These are phyloP conservation scores for Fusarium protoensiforme DNA, from an alignment of 2,329 filamentous ascomycete genomes.

Conservation along the genomic window DNA sequence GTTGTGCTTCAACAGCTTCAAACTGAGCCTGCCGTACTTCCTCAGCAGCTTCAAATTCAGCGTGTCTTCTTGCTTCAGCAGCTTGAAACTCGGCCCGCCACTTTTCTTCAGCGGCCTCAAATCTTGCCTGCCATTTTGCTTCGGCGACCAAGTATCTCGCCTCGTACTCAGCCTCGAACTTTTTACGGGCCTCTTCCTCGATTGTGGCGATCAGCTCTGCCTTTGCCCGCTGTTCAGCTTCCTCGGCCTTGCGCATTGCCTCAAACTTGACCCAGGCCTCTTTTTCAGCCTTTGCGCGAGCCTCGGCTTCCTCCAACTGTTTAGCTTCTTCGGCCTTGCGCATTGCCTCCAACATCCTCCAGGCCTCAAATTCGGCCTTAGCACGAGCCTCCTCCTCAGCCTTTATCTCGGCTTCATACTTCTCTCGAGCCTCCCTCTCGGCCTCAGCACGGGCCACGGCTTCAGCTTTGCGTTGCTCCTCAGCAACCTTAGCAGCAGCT, in stretches of 20 bases:
- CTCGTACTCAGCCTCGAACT: neutral
- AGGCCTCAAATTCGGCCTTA: too few relatives aligned
- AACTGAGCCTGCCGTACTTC: neutral
- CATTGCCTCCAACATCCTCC: too few relatives aligned
- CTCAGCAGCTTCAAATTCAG: neutral
- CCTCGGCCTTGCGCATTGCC: neutral
- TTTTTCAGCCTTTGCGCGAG: neutral
- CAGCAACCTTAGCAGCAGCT: slow-evolving; percentile 54
- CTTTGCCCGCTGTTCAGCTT: neutral
- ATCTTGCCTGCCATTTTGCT: neutral
- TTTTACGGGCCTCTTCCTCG: neutral
- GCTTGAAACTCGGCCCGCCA: neutral
- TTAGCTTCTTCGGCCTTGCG: neutral
- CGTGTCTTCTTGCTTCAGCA: neutral
- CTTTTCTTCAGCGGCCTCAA: neutral
- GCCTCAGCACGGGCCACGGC: neutral
- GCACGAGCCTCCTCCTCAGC: too few relatives aligned
- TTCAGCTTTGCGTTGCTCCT: neutral
- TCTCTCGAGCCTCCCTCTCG: neutral
- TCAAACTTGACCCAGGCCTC: neutral
- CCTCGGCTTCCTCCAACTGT: neutral
- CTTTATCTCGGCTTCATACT: slow-evolving; percentile 16
- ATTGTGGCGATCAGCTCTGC: neutral
- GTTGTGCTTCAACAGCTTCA: neutral
- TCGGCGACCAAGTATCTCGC: neutral